phyloP scores from a whole-genome alignment of 1,139 yeast genomes.

The Candida sojae region DNA sequence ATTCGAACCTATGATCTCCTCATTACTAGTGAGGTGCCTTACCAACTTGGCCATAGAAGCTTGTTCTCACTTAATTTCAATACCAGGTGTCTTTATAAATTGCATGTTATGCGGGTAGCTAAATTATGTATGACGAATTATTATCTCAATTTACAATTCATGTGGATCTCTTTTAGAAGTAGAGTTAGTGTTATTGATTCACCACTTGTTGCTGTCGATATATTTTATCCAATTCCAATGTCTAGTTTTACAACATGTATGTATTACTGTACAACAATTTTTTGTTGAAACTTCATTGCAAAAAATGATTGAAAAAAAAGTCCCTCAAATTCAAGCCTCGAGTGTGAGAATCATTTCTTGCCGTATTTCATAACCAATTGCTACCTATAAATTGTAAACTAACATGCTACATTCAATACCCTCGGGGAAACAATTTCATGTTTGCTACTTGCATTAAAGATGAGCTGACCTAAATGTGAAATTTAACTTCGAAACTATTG shows the following conservation, averaged over 20 bases:
- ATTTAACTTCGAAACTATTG: background rate
- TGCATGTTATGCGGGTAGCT: too few species aligned
- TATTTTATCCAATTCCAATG: too few species aligned
- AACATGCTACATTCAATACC: background rate
- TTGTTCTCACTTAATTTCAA: background rate
- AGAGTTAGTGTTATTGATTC: too few species aligned
- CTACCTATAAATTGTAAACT: too few species aligned
- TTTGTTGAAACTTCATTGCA: background rate
- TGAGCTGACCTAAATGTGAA: background rate
- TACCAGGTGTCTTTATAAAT: too few species aligned
- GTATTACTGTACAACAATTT: background rate
- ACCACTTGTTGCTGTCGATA: too few species aligned
- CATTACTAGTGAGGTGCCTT: conserved; percentile 93
- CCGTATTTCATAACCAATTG: background rate
- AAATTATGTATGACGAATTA: too few species aligned
- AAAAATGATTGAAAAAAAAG: background rate
- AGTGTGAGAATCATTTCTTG: background rate
- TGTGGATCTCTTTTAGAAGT: too few species aligned
- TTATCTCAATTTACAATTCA: too few species aligned
- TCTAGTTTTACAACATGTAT: too few species aligned
- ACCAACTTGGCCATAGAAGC: conserved; percentile 53
- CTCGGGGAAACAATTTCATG: background rate
- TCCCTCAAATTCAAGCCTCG: too few species aligned
- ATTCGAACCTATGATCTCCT: conserved; percentile 88
- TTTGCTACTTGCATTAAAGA: background rate